Base-by-base conservation (phyloP, 164 flowering plant genomes). In the Aristolochia contorta region DNA sequence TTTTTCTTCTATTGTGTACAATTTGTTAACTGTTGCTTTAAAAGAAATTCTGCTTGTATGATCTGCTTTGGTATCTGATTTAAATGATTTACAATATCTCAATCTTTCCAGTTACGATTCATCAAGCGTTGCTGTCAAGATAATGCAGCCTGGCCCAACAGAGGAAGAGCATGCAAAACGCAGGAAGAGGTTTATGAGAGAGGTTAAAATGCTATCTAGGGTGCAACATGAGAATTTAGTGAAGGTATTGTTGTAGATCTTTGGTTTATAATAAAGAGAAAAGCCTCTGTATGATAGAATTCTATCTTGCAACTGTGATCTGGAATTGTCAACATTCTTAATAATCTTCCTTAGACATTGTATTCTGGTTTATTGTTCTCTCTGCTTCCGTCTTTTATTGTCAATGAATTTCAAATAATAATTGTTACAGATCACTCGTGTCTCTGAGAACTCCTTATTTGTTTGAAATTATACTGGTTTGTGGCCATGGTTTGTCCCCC, bases 211-310 rank as follows among this genome's bases (percentile, higher is more conserved):
- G 60, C 54, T 72, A 45, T 61, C 75, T 18, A 54, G 58, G 47
- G 66, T 69, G 53, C 67, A 72, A 27, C 72, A 72, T 51, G 72
- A 69, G 6, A 69, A 69, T 59, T 33, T 72, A 27, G 67, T 72
- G 22, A 65, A 41, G 72, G 75, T 72, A 65, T 48, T 18, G 22
- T 20, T 49, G 53, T 20, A 4, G 53, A 6, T 49, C n/a, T 49
- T 48, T 49, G 22, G 14, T 49, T 49, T 49, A 16, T 49, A 49
- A 18, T 27, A 27, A 10, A 37, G 43, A 37, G 43, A 37, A 10
- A 37, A 37, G 12, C 43, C 10, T 37, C 43, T 37, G 3, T 37
- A 37, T 37, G 43, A 4, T 37, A 37, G 7, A 37, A 37, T 37
- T 37, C 43, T 10, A 37, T 3, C 43, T 4, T 4, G 12, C 43